These are phyloP conservation scores for Aspergillus felis DNA, from an alignment of 2,329 filamentous ascomycete species.

Conservation along the genomic window DNA sequence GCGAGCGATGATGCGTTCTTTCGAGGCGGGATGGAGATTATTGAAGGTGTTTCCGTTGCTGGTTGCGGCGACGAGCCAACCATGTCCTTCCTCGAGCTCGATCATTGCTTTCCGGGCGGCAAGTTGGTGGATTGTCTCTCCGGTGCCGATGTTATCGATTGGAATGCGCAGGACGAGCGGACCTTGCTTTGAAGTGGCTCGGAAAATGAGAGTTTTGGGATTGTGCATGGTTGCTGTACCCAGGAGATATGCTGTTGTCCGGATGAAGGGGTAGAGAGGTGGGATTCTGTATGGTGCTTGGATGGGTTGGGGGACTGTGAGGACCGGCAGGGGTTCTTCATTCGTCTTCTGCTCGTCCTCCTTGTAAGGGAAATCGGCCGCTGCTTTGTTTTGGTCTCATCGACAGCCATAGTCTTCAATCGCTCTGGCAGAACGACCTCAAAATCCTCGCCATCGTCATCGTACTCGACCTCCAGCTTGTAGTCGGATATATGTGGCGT, in stretches of 20 bases:
- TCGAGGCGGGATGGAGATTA: conserved; percentile 47
- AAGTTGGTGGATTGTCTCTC: conserved; percentile 64
- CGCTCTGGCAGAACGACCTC: conserved; percentile 58
- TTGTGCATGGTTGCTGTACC: conserved; percentile 47
- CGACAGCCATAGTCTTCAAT: conserved; percentile 8
- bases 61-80: conserved; percentile 58
- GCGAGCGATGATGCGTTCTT: conserved; percentile 58
- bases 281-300: conserved; percentile 64
- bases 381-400: conserved; percentile 19
- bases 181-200: conserved; percentile 54
- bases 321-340: conserved; percentile 50
- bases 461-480: conserved; percentile 60
- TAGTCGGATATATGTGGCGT: conserved; percentile 64
- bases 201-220: conserved; percentile 56
- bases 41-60: conserved; percentile 43
- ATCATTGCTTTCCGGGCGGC: conserved; percentile 64
- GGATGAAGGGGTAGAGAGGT: conserved; percentile 62
- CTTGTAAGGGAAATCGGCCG: conserved; percentile 55
- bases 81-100: conserved; percentile 67
- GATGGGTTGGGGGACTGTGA: conserved; percentile 55
- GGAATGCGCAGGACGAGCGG: conserved; percentile 63
- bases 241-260: conserved; percentile 63
- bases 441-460: conserved; percentile 50
- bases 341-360: conserved; percentile 26
- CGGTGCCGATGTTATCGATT: conserved; percentile 47